phyloP scores from a whole-genome alignment of 164 flowering plant genomes.

The Stephania yunnanensis region DNA sequence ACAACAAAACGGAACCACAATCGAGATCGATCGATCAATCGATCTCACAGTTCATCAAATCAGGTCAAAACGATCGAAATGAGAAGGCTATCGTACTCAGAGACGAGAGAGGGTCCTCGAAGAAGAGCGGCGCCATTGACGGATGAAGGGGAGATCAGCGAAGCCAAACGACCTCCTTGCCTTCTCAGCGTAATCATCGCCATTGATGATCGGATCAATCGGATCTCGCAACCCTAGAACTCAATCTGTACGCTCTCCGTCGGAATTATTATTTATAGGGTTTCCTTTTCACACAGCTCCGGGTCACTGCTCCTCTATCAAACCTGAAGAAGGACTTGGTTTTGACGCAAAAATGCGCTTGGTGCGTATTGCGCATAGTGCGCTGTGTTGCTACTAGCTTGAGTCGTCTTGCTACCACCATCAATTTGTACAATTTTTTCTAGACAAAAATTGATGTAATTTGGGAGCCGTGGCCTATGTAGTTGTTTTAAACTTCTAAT shows the following conservation, averaged over 20 bases:
- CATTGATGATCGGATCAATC: slow-evolving; percentile 31
- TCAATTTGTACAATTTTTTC: too few relatives aligned
- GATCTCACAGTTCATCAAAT: neutral
- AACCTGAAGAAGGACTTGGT: neutral
- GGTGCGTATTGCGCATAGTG: neutral
- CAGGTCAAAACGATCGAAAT: neutral
- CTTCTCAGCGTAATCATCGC: slow-evolving; percentile 83
- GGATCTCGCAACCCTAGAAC: slow-evolving; percentile 12
- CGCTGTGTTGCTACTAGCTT: too few relatives aligned
- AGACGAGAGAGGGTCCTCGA: slow-evolving; percentile 40
- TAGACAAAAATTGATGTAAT: too few relatives aligned
- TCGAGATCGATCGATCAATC: neutral
- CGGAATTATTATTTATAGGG: neutral
- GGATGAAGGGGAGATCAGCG: slow-evolving; percentile 43
- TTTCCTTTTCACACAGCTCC: neutral
- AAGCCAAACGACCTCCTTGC: slow-evolving; percentile 60
- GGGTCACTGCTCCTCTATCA: neutral
- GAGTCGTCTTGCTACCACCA: too few relatives aligned
- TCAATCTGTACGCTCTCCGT: too few relatives aligned
- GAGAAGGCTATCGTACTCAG: slow-evolving; percentile 35
- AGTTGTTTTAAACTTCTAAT: too few relatives aligned
- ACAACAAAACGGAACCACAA: neutral
- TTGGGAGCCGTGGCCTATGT: too few relatives aligned
- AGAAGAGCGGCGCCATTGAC: slow-evolving; percentile 22
- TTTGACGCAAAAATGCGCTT: neutral